Conservation (phyloP, 1,284 basidiomycete genomes). For the Ceratobasidium sp. region DNA sequence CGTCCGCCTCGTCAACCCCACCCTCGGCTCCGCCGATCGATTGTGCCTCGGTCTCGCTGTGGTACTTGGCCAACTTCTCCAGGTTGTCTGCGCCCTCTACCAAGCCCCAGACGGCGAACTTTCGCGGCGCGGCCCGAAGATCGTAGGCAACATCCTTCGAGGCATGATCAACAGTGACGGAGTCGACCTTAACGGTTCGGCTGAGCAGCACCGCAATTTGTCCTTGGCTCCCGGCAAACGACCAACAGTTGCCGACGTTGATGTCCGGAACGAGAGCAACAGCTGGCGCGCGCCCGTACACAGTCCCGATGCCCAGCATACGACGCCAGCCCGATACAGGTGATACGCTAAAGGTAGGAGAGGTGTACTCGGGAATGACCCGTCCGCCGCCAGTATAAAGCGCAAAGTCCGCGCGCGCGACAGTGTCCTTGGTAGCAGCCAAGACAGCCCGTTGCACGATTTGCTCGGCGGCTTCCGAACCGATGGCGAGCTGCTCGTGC, state of each 20-base stretch:
- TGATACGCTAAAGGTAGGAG: slow-evolving; percentile 74
- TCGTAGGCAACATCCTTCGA: slow-evolving; percentile 81
- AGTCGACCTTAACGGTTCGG: slow-evolving; percentile 72
- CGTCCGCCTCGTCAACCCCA: slow-evolving; percentile 53
- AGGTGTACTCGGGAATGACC: slow-evolving; percentile 84
- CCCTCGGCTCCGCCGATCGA: slow-evolving; percentile 44
- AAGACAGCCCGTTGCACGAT: slow-evolving; percentile 53
- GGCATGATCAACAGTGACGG: slow-evolving; percentile 90
- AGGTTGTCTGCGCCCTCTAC: slow-evolving; percentile 80
- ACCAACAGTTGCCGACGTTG: slow-evolving; percentile 91
- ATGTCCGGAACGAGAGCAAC: slow-evolving; percentile 85
- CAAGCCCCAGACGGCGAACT: slow-evolving; percentile 90
- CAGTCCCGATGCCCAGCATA: slow-evolving; percentile 62
- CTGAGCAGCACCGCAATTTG: slow-evolving; percentile 85
- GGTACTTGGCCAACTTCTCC: slow-evolving; percentile 61
- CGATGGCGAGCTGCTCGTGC: slow-evolving; percentile 32
- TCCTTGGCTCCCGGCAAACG: slow-evolving; percentile 81
- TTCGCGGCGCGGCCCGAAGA: slow-evolving; percentile 79
- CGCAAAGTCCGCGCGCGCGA: slow-evolving; percentile 87
- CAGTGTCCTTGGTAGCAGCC: slow-evolving; percentile 75
- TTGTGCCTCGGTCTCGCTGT: slow-evolving; percentile 47
- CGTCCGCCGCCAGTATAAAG: slow-evolving; percentile 83
- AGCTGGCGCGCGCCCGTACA: slow-evolving; percentile 81
- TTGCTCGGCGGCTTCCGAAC: slow-evolving; percentile 42
- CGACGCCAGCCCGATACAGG: slow-evolving; percentile 52